These are phyloP conservation scores for Debaryomyces maramus DNA, from an alignment of 805 yeast genomes.

Conservation along the genomic window DNA sequence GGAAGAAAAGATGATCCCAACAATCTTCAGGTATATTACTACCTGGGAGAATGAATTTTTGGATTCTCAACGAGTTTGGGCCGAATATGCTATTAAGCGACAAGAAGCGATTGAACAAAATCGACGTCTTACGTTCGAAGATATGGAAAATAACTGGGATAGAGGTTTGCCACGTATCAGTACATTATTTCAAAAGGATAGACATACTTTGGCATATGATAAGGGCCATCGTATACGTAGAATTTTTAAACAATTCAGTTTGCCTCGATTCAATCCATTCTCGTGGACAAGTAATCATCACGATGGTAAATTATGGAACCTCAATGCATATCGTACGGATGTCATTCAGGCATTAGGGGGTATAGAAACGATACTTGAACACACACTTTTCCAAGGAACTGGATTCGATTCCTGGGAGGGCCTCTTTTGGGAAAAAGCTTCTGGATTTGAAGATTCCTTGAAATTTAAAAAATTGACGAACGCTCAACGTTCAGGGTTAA, in stretches of 20 bases:
- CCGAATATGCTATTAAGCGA: slow-evolving; percentile 89
- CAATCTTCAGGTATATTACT: slow-evolving; percentile 86
- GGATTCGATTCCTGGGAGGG: slow-evolving; percentile 99
- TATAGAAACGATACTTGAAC: slow-evolving; percentile 92
- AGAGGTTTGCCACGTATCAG: slow-evolving; percentile 95
- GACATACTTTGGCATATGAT: slow-evolving; percentile 92
- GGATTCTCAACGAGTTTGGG: slow-evolving; percentile 97
- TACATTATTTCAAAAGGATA: slow-evolving; percentile 90
- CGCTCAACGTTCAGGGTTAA: slow-evolving; percentile 95
- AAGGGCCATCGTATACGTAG: slow-evolving; percentile 87
- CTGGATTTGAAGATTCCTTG: slow-evolving; percentile 95
- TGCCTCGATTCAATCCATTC: slow-evolving; percentile 78
- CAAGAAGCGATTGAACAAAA: slow-evolving; percentile 84
- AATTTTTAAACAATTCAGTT: slow-evolving; percentile 70
- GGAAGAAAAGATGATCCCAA: slow-evolving; percentile 83
- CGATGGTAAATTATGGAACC: slow-evolving; percentile 95
- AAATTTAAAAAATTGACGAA: slow-evolving; percentile 93
- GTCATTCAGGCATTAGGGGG: slow-evolving; percentile 98
- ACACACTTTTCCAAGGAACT: slow-evolving; percentile 91
- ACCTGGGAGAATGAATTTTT: slow-evolving; percentile 96
- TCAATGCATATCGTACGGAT: slow-evolving; percentile 89
- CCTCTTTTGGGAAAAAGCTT: slow-evolving; percentile 95
- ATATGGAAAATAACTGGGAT: slow-evolving; percentile 93
- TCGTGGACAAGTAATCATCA: slow-evolving; percentile 96
- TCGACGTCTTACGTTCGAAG: slow-evolving; percentile 86